Percentiles rank a stretch among this genome's conserved stretches.
These are phyloP conservation scores for Drechslera avenae DNA, from an alignment of 2,329 filamentous ascomycete genomes.

Conservation along the genomic window DNA sequence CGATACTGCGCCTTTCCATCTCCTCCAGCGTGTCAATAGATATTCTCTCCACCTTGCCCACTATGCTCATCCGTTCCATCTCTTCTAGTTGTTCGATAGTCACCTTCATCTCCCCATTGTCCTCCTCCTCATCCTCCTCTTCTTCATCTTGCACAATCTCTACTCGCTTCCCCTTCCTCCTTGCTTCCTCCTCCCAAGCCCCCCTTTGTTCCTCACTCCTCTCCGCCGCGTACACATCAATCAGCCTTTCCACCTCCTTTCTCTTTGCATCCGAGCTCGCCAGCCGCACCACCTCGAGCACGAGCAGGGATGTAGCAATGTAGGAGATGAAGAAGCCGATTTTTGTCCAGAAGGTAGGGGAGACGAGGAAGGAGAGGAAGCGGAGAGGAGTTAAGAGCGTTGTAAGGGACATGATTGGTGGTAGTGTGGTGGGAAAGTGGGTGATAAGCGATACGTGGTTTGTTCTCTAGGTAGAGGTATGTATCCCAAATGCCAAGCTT, in stretches of 20 bases:
- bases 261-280: constrained; percentile 30
- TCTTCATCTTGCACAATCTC: background rate
- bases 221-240: constrained; percentile 25
- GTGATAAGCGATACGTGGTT: too few relatives aligned
- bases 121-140: background rate
- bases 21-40: background rate
- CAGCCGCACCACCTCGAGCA: constrained; percentile 29
- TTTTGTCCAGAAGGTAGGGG: constrained; percentile 20
- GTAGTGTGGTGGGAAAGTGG: too few relatives aligned
- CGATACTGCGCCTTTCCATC: background rate
- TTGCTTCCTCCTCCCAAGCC: background rate
- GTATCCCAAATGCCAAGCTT: too few relatives aligned
- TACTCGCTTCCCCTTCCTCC: too few relatives aligned
- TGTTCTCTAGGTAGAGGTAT: too few relatives aligned
- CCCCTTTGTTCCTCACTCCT: background rate
- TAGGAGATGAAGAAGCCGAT: constrained; percentile 33
- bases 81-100: constrained; percentile 9
- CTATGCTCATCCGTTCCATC: constrained; percentile 6
- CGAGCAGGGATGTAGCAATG: constrained; percentile 25
- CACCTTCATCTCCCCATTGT: background rate
- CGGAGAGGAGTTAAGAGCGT: constrained; percentile 3
- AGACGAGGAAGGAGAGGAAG: constrained; percentile 19
- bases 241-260: constrained; percentile 29
- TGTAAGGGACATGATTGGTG: constrained; percentile 9
- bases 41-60: background rate